Evolutionary conservation across 2,329 filamentous ascomycete species (phyloP).

Genomic region (Plenodomus tracheiphilus): DNA sequence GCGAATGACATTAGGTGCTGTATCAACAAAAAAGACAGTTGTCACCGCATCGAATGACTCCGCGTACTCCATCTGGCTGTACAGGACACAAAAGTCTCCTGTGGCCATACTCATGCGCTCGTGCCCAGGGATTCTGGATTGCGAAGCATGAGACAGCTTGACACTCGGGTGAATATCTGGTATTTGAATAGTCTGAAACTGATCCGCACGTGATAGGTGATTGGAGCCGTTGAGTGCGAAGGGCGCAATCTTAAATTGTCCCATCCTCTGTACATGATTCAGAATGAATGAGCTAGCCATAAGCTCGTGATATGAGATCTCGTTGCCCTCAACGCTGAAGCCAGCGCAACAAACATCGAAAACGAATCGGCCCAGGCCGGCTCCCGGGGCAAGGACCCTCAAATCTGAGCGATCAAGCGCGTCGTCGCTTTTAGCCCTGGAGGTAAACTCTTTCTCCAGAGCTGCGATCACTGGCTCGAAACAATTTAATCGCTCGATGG

Average conservation of each 20-base stretch:
- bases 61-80: conserved; percentile 65
- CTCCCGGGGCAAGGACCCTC: conserved; percentile 82
- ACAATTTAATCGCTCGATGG: conserved; percentile 72
- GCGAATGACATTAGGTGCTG: conserved; percentile 86
- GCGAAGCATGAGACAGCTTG: conserved; percentile 31
- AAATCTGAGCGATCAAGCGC: conserved; percentile 47
- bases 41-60: conserved; percentile 78
- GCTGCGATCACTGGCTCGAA: conserved; percentile 73
- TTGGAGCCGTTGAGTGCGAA: conserved; percentile 92
- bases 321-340: conserved; percentile 79
- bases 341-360: conserved; percentile 80
- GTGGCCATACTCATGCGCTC: conserved; percentile 91
- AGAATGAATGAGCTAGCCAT: conserved; percentile 78
- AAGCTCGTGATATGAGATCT: conserved; percentile 97
- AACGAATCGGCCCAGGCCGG: conserved; percentile 83
- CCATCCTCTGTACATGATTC: conserved; percentile 64
- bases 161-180: conserved; percentile 68
- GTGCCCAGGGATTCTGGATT: conserved; percentile 37
- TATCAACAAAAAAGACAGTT: conserved; percentile 96
- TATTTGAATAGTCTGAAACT: conserved; percentile 72
- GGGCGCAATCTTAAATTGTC: conserved; percentile 75
- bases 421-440: conserved; percentile 9
- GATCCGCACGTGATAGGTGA: conserved; percentile 71
- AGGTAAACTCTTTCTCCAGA: conserved; percentile 56
- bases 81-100: conserved; percentile 89